Base-by-base conservation (phyloP, 345 rosid genomes). In the Cardamine occulta region DNA sequence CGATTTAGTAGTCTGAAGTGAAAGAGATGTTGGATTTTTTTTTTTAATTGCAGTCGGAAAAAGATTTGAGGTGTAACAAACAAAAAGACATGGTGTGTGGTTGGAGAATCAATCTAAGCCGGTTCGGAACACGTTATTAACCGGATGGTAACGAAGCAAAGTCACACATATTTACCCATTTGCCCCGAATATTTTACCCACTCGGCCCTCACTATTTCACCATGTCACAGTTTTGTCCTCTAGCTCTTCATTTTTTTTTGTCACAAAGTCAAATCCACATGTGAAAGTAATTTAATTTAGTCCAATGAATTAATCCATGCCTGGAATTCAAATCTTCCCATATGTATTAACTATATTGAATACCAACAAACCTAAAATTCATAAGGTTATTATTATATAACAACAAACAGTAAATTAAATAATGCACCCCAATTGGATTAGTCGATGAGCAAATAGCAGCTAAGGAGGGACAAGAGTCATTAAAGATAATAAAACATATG, bases 391-490 rank as follows among this genome's bases (percentile, higher is more conserved):
- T 31, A 54, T 17, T 45, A 15, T 45, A n/a, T 45, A 45, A n/a
- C 21, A 45, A 26, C 26, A 23, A 76, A 63, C 65, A 52, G 39
- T 63, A 26, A 45, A 70, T 0, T 45, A 76, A 54, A 54, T 34
- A 55, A 63, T 70, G 66, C 60, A 2, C 1, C 62, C 62, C 65
- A 63, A 54, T 44, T 54, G 17, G 51, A 34, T 63, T 52, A 61
- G 65, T 26, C 18, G 75, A 76, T 70, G 71, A 76, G 74, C 79
- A 68, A 63, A 61, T 52, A 60, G 64, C 45, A 68, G 63, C 66
- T 75, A 40, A 68, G n/a, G 13, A 53, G 60, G 71, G 74, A 76
- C 80, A 76, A 63, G 52, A 45, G 56, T 76, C 80, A 63, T 26
- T 63, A 61, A 70, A 76, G 58, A 76, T 70, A 76, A 35, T 44